Base-by-base conservation (phyloP, 371 early-diverging fungal species). In the Mucor saturninus region DNA sequence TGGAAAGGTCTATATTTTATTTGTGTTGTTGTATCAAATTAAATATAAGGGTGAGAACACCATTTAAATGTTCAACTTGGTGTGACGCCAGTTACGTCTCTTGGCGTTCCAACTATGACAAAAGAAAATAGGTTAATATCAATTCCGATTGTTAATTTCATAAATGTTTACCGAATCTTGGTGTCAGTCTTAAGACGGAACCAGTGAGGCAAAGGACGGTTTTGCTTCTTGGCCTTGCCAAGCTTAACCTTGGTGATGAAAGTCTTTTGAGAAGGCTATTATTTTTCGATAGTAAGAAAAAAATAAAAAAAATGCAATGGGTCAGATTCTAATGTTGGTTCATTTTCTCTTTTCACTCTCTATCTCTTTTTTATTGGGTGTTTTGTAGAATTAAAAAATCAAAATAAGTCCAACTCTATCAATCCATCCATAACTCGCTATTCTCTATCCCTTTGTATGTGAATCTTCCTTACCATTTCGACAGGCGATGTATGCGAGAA, bases 21-120 rank as follows among this genome's bases (percentile, higher is more conserved):
- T 10, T 35, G 35, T 35, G 8, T 35, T 35, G 21, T 21, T 21
- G 21, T 21, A 21, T 21, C 21, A 21, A 21, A 21, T 21, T 21
- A 21, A 21, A 21, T 21, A 21, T 21, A 21, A 21, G 21, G 21
- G 21, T 21, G 21, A 21, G 21, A 21, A 21, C 21, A 21, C 21
- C 21, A 21, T 61, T 93, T 94, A 95, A 74, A 96, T 77, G 87
- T 92, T 91, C 77, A 96, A 86, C 95, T 98, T 97, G 84, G 96
- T 97, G 79, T 95, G 93, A 83, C 97, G 91, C 98, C 98, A 98
- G 95, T 98, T 90, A 72, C 98, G 93, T 71, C 98, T 93, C 94
- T 98, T 98, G 73, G 95, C 89, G 89, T 97, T 98, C 93, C 97
- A 98, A 72, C 95, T 87, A 65, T 5, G 28, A 0, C 51, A 21